Base-by-base conservation (phyloP, 805 yeast species). In the Candida quercuum region DNA sequence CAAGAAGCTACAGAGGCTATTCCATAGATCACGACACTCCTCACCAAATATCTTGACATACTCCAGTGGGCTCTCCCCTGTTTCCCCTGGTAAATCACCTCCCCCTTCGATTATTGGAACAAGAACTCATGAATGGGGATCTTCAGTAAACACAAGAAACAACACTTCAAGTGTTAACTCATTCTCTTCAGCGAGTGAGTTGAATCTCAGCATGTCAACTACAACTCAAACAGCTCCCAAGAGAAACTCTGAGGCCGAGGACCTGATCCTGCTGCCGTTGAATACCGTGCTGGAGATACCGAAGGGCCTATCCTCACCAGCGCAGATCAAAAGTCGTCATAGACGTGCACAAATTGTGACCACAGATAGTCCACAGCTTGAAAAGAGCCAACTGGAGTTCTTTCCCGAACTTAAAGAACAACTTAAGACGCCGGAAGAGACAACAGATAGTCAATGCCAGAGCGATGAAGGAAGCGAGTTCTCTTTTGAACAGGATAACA, bases 101-200 rank as follows among this genome's bases (percentile, higher is more conserved):
- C 51, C 57, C 10, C 64, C 68, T 1, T 53, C 64, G 0, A 71
- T 71, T 7, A 60, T 58, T 24, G 77, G 77, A 7, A 72, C 76
- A 12, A 54, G 73, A 23, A 66, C 69, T 11, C 76, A 71, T 45
- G 71, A 69, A 29, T 72, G 77, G 77, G 75, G 74, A 0, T 51
- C 35, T 8, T 15, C 36, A 18, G n/a, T 13, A 15, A 25, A 12
- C 9, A 27, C 15, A 7, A 6, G 10, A 13, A 11, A n/a, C 10
- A 27, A 15, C 18, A 11, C 28, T 25, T 6, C n/a, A 7, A 25
- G n/a, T 10, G 24, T 20, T 5, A 37, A 35, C 6, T 37, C 40
- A 18, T 7, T 25, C 6, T 25, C 28, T 12, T 25, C 28, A 6
- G n/a, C 28, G 6, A 25, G 28, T 25, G 28, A 25, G 9, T 6